Evolutionary conservation across 768 basidiomycete genomes (phyloP).

Genomic region (Suillus luteus): DNA sequence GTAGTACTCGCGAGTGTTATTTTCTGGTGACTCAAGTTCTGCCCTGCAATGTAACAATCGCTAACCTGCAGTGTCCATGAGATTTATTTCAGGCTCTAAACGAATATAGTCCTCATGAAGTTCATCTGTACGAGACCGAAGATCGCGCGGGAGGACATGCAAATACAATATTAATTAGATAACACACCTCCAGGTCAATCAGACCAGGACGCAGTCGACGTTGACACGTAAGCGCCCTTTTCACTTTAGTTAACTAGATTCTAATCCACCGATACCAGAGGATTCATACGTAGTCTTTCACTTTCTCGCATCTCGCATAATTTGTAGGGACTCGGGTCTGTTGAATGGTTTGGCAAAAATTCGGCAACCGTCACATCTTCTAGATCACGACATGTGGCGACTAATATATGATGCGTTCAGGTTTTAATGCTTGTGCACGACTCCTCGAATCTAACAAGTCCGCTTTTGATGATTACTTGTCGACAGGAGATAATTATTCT

Average conservation of each 20-base stretch:
- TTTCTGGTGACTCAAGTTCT: slow-evolving; percentile 20
- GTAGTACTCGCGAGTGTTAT: too few species aligned
- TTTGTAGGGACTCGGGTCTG: slow-evolving; percentile 53
- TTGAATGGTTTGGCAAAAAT: slow-evolving; percentile 75
- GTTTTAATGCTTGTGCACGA: slow-evolving; percentile 42
- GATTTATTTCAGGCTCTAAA: slow-evolving; percentile 56
- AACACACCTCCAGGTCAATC: slow-evolving; percentile 36
- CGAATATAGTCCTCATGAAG: slow-evolving; percentile 71
- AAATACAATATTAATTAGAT: slow-evolving; percentile 70
- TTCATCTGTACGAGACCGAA: slow-evolving; percentile 74
- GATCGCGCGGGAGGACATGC: slow-evolving; percentile 73
- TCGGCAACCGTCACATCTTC: slow-evolving; percentile 54
- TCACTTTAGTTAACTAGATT: background rate
- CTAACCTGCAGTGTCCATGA: background rate
- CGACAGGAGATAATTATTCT: slow-evolving; percentile 42
- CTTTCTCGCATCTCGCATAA: background rate
- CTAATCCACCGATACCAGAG: background rate
- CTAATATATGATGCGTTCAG: slow-evolving; percentile 51
- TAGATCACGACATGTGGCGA: slow-evolving; percentile 70
- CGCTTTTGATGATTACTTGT: too few species aligned
- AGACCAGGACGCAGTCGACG: slow-evolving; percentile 43
- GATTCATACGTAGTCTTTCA: slow-evolving; percentile 46
- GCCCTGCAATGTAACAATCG: background rate
- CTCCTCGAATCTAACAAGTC: too few species aligned
- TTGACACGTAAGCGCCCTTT: slow-evolving; percentile 64